phyloP scores from a whole-genome alignment of 1,139 yeast species.

The Kazachstania sp. region DNA sequence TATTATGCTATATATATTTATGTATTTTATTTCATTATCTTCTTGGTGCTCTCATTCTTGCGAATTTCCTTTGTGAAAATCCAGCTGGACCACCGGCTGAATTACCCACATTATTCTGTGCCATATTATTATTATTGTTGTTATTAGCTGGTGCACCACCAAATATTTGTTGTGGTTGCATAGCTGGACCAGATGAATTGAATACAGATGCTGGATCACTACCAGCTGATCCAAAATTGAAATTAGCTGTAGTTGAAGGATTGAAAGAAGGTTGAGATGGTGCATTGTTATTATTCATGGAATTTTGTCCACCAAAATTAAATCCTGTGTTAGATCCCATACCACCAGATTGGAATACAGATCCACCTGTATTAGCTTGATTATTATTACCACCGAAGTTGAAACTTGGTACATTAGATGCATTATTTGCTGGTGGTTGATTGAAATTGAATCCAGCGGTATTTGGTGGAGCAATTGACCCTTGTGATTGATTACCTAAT shows the following conservation, averaged over 20 bases:
- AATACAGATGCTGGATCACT: constrained; percentile 19
- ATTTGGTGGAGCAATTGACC: not conserved
- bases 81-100: constrained; percentile 3
- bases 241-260: constrained; percentile 21
- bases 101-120: constrained; percentile 1
- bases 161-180: constrained; percentile 15
- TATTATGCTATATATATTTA: not conserved
- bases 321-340: not conserved
- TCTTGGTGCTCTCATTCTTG: constrained; percentile 25
- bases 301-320: not conserved
- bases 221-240: constrained; percentile 20
- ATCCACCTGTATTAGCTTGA: constrained; percentile 1
- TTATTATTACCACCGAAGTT: not conserved
- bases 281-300: not conserved
- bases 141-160: constrained; percentile 6
- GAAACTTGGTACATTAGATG: not conserved
- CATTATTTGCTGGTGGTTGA: not conserved
- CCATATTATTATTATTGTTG: constrained; percentile 1
- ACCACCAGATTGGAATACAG: constrained; percentile 2
- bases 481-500: not conserved
- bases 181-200: not conserved
- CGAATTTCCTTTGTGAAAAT: constrained; percentile 15
- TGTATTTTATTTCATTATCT: constrained; percentile 8
- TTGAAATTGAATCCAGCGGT: no score
- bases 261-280: constrained; percentile 1